These are phyloP conservation scores for Beauveria pseudobassiana DNA, from an alignment of 2,329 filamentous ascomycete genomes.

Conservation along the genomic window DNA sequence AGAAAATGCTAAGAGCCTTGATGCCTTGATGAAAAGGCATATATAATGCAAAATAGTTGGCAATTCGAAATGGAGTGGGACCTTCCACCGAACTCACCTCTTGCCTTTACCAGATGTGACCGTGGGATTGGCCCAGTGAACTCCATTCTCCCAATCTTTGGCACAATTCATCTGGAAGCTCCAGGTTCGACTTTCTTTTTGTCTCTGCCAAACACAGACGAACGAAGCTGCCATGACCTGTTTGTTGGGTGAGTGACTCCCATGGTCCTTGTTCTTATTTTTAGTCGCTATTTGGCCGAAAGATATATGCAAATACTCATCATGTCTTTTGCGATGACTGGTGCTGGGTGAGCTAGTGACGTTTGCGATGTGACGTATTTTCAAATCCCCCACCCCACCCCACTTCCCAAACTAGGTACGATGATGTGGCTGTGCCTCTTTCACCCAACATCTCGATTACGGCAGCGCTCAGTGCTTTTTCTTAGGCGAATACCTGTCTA, in stretches of 20 bases:
- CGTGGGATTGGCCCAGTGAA: constrained; percentile 50
- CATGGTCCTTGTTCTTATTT: background rate
- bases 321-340: too few relatives aligned
- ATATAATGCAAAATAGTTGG: constrained; percentile 4
- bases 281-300: too few relatives aligned
- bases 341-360: background rate
- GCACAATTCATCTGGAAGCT: constrained; percentile 31
- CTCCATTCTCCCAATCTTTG: constrained; percentile 48
- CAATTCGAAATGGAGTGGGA: constrained; percentile 52
- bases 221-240: background rate
- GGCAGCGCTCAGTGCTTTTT: background rate
- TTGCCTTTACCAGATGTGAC: constrained; percentile 77
- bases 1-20: background rate
- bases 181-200: constrained; percentile 35
- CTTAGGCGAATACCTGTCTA: background rate
- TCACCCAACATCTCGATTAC: background rate
- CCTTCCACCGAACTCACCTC: constrained; percentile 67
- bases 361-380: background rate
- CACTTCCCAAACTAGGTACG: background rate
- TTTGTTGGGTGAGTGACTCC: too few relatives aligned
- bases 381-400: constrained; percentile 1
- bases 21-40: background rate
- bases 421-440: background rate
- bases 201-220: too few relatives aligned
- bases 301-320: too few relatives aligned